Evolutionary conservation across 139 green algal species (phyloP), one percentile per base, ranked within the genome.

Genomic region (Picochlorum sp.): DNA sequence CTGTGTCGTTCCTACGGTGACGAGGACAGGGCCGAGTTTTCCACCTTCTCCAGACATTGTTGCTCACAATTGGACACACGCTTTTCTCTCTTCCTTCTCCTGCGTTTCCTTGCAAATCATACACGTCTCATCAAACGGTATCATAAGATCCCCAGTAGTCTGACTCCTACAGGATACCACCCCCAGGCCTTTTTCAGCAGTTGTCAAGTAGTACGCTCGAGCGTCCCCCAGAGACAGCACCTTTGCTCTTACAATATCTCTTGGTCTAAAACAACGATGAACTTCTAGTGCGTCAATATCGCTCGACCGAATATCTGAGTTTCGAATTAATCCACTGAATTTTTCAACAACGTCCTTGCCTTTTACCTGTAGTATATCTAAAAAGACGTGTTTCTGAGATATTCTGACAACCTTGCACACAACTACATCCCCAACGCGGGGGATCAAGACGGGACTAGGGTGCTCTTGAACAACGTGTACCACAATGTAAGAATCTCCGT

Each of bases 231-330:
- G 57, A 5, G 84, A 93, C 11, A 95, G 60, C 45, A 92, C 79
- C 50, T 84, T 56, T 10, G 81, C 83, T 14, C 78, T 68, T 30
- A 95, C 82, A 8, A 97, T 73, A 77, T 97, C 91, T 2, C 90
- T 90, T 3, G 91, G 91, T 21, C 86, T 77, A 77, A 97, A 97
- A 70, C 83, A 91, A 45, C 75, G 69, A 54, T 80, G 70, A 50
- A 97, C 80, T 10, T 90, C 73, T n/a, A 96, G 73, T 74, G 88
- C 86, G 75, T 95, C 90, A 14, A 95, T 87, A 44, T 96, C 86
- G 6, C 81, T 94, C 4, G 83, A 71, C 0, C 90, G 64, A 28
- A 95, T 84, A 63, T 95, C 86, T 65, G 86, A 76, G n/a, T 49
- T 78, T 60, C 86, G 70, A 45, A 94, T 88, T 31, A 89, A 68